Evolutionary conservation across 805 yeast genomes (phyloP).

Genomic region (Metschnikowia orientalis): DNA sequence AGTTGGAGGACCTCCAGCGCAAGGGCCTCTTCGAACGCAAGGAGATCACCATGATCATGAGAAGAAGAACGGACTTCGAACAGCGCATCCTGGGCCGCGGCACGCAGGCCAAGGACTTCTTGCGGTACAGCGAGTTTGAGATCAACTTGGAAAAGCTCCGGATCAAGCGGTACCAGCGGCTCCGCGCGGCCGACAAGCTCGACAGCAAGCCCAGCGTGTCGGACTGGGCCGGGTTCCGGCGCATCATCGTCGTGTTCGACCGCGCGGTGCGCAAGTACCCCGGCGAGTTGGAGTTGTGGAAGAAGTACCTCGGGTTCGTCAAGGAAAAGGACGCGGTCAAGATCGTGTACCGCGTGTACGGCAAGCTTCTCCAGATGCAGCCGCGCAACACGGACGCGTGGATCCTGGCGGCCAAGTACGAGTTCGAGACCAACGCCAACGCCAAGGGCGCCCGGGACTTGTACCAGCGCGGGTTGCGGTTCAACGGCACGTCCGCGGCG

Average conservation of each 20-base stretch:
- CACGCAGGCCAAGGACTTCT: conserved; percentile 68
- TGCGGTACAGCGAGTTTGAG: conserved; percentile 78
- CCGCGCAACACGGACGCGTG: conserved; percentile 90
- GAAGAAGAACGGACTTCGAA: conserved; percentile 93
- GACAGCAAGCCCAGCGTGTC: conserved; percentile 64
- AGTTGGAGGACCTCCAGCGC: conserved; percentile 78
- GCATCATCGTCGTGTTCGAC: conserved; percentile 78
- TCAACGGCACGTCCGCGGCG: conserved; percentile 66
- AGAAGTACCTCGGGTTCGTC: conserved; percentile 63
- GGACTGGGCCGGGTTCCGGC: conserved; percentile 81
- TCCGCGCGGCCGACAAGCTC: conserved; percentile 50
- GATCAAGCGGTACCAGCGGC: conserved; percentile 61
- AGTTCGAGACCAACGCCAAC: conserved; percentile 82
- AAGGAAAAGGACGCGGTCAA: conserved; percentile 65
- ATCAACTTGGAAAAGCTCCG: conserved; percentile 73
- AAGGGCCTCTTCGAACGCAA: conserved; percentile 77
- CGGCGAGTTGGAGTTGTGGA: conserved; percentile 74
- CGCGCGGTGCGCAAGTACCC: conserved; percentile 81
- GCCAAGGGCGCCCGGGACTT: conserved; percentile 84
- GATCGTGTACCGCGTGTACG: conserved; percentile 70
- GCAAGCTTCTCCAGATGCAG: conserved; percentile 74
- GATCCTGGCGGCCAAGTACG: conserved; percentile 93
- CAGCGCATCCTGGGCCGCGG: conserved; percentile 85
- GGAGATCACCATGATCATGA: conserved; percentile 82
- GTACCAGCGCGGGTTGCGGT: conserved; percentile 78